Percentiles rank a stretch among this genome's conserved stretches.
Evolutionary conservation across 2,329 filamentous ascomycete genomes (phyloP).

Genomic region (Colletotrichum sp.): DNA sequence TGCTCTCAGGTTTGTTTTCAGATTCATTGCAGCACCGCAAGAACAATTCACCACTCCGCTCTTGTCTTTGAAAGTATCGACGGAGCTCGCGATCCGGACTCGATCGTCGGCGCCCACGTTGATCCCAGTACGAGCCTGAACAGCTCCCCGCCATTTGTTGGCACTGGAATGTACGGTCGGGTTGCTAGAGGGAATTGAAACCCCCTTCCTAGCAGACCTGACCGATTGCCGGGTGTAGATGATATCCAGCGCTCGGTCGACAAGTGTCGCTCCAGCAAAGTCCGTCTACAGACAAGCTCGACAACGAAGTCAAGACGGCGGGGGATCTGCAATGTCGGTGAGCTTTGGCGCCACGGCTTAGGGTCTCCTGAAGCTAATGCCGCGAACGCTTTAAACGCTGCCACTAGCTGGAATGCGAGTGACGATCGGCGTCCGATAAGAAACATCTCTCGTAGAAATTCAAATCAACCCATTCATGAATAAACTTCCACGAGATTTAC

Average conservation of each 20-base stretch:
- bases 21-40: background rate
- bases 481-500: background rate
- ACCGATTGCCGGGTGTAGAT: background rate
- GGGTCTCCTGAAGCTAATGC: background rate
- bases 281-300: background rate
- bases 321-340: slow-evolving; percentile 9
- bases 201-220: background rate
- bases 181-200: background rate
- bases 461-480: background rate
- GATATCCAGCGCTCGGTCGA: background rate
- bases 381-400: background rate
- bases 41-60: background rate
- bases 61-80: background rate
- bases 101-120: background rate
- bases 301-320: background rate
- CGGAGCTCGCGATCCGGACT: background rate
- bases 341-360: background rate
- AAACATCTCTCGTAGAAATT: background rate
- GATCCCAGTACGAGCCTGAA: background rate
- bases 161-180: background rate
- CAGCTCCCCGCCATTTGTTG: background rate
- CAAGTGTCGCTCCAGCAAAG: background rate
- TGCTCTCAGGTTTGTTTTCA: background rate
- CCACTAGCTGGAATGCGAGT: background rate
- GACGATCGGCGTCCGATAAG: background rate